Conservation (phyloP, 179 eudicot species). For the Corrigiola litoralis region DNA sequence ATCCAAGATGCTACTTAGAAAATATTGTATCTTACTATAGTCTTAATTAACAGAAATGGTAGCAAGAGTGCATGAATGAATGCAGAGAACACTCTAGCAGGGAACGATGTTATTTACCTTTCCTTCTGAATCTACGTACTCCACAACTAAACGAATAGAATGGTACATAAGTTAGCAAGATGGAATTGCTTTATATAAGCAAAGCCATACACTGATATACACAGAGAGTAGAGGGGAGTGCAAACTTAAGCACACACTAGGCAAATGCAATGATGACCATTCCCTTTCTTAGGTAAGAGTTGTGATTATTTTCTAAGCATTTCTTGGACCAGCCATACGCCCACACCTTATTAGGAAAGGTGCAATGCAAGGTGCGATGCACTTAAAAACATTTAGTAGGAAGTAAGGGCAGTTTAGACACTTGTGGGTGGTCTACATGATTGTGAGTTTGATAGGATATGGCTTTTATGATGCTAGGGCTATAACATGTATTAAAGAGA, state of each 20-base stretch:
- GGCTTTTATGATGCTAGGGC: background rate
- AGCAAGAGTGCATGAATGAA: no score
- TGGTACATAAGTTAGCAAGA: background rate
- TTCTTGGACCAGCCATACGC: background rate
- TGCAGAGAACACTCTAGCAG: no score
- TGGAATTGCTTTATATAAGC: background rate
- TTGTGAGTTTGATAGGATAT: background rate
- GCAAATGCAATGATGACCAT: slow-evolving; percentile 1
- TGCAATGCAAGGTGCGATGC: background rate
- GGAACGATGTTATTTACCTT: background rate
- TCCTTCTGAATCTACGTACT: background rate
- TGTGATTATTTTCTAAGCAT: slow-evolving; percentile 12
- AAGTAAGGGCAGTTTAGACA: background rate
- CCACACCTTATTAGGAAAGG: slow-evolving; percentile 9
- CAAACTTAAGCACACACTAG: no score
- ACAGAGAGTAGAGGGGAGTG: background rate
- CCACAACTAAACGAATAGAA: background rate
- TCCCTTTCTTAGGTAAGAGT: slow-evolving; percentile 12
- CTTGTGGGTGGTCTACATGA: background rate
- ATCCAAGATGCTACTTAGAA: no score
- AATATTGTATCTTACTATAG: no score
- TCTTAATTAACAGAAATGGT: no score
- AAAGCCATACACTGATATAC: background rate
- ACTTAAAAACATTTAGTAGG: background rate
- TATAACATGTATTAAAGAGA: background rate